Evolutionary conservation across 495 filamentous ascomycete species (phyloP).

Genomic region (Xylona heveae): DNA sequence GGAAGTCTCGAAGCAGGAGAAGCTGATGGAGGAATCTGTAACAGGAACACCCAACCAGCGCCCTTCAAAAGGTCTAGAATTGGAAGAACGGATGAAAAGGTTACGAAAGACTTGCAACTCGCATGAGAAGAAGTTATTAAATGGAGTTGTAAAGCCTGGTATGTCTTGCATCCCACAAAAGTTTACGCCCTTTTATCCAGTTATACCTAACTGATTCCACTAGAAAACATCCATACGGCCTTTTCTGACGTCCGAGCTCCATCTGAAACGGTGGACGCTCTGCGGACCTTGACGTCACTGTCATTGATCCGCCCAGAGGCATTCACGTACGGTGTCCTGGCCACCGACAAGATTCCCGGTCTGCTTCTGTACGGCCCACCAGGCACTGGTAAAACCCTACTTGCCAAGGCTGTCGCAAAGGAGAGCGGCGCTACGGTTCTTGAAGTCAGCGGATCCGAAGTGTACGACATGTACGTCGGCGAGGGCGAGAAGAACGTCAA

Average conservation of each 20-base stretch:
- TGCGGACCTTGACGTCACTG: constrained; percentile 76
- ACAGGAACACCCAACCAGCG: constrained; percentile 4
- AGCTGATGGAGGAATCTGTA: constrained; percentile 6
- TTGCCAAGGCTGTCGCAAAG: constrained; percentile 90
- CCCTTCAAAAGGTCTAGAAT: constrained; percentile 7
- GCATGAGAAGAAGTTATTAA: constrained; percentile 66
- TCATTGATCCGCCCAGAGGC: constrained; percentile 81
- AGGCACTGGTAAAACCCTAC: constrained; percentile 85
- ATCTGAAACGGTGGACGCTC: constrained; percentile 60
- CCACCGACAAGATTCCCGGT: constrained; percentile 76
- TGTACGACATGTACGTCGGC: constrained; percentile 93
- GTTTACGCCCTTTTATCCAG: too few relatives aligned
- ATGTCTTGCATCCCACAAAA: not conserved
- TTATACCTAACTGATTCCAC: too few relatives aligned
- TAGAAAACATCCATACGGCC: constrained; percentile 53
- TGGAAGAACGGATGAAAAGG: constrained; percentile 11
- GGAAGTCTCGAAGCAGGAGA: constrained; percentile 4
- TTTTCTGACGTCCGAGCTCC: constrained; percentile 72
- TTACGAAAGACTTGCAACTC: constrained; percentile 35
- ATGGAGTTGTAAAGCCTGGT: constrained; percentile 55
- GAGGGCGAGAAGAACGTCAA: constrained; percentile 94
- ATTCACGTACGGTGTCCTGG: constrained; percentile 86
- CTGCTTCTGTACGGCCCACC: constrained; percentile 86
- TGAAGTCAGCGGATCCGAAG: constrained; percentile 50
- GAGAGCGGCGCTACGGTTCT: constrained; percentile 75